Base-by-base conservation (phyloP, 2,329 filamentous ascomycete species). In the Aspergillus fumigatus region DNA sequence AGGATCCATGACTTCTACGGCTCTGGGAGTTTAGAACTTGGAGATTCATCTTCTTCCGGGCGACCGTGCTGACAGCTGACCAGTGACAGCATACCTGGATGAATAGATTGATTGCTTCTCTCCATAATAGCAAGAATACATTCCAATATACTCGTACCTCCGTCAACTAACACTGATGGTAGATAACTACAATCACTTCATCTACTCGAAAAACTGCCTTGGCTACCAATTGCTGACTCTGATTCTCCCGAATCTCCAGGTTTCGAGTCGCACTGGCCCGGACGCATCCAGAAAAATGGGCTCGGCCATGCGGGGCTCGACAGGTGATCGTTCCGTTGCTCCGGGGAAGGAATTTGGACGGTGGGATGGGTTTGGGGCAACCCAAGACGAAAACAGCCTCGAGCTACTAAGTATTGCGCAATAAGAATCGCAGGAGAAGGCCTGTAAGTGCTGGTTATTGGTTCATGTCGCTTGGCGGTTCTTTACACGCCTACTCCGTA, bases 221-320 rank as follows among this genome's bases (percentile, higher is more conserved):
- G 23, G 23, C 43, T 38, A 52, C 11, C 11, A 14, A 5, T 4
- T 17, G 5, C 11, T 14, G 52, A 54, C 53, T n/a, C 53, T 38
- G 27, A 54, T 53, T 57, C 29, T 38, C 35, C 48, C 35, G 41
- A 1, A 19, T 23, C 56, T 58, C 53, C 47, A 50, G 21, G 48
- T 27, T 38, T 54, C 23, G 25, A 35, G 19, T 27, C 48, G 25
- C 41, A 48, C 41, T 60, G 52, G 52, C 52, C 59, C 58, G 54
- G 52, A 59, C 45, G 57, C 55, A 53, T 53, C 57, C 49, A 58
- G 38, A 58, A 53, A 53, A 52, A 60, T 61, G 62, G 58, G 52
- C 62, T 70, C 68, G 69, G 69, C 63, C 66, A 70, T 71, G 69
- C 69, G 69, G 67, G 69, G 68, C 62, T 58, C 60, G 62, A 59